phyloP scores from a whole-genome alignment of 768 basidiomycete species.

The Basidioascus undulatus region DNA sequence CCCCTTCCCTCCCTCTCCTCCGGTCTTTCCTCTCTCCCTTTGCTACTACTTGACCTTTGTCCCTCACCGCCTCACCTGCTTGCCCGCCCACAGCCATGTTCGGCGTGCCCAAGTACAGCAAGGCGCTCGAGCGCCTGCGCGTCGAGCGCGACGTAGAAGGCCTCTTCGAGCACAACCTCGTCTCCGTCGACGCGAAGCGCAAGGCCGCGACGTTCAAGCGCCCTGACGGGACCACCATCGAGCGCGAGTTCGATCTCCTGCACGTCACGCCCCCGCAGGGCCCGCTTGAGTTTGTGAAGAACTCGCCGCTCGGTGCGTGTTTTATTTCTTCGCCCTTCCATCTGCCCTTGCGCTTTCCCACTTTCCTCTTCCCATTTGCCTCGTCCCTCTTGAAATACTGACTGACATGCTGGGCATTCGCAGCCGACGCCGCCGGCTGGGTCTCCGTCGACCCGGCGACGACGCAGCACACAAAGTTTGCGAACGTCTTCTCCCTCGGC shows the following conservation, averaged over 20 bases:
- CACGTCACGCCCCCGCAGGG: constrained; percentile 88
- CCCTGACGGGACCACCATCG: constrained; percentile 38
- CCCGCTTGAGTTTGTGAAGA: constrained; percentile 53
- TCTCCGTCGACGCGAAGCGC: constrained; percentile 41
- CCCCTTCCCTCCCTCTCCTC: background rate
- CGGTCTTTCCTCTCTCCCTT: background rate
- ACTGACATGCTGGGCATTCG: background rate
- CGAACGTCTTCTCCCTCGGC: constrained; percentile 74
- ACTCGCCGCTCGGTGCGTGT: constrained; percentile 31
- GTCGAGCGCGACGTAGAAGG: constrained; percentile 56
- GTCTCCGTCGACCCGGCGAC: constrained; percentile 63
- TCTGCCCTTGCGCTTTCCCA: constrained; percentile 7
- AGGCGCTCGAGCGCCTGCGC: constrained; percentile 55
- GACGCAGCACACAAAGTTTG: constrained; percentile 58
- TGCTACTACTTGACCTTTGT: no score
- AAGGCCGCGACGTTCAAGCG: constrained; percentile 68
- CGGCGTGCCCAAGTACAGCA: constrained; percentile 82
- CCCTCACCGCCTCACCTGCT: constrained; percentile 16
- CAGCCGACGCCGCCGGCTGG: constrained; percentile 58
- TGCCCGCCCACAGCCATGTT: constrained; percentile 45
- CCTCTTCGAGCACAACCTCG: constrained; percentile 58
- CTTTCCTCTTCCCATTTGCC: constrained; percentile 8
- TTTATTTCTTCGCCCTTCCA: constrained; percentile 10
- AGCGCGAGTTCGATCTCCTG: constrained; percentile 54
- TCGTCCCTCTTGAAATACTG: background rate